phyloP scores from a whole-genome alignment of 2,329 filamentous ascomycete species.

The Emericellopsis cladophorae region DNA sequence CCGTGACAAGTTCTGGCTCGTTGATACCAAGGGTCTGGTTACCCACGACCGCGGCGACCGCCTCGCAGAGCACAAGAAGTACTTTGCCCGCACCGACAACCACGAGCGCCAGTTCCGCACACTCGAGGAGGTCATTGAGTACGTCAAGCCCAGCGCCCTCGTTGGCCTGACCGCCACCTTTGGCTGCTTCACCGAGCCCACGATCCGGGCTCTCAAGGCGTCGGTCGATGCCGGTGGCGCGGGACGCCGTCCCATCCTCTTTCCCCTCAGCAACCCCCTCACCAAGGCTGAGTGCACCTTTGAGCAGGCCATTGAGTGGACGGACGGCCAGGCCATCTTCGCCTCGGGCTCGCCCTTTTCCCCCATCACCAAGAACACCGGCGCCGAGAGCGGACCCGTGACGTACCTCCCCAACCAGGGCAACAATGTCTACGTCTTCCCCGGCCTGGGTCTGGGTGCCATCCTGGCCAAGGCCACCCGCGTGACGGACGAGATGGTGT shows the following conservation, averaged over 20 bases:
- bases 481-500: constrained; percentile 93
- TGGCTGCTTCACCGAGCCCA: constrained; percentile 82
- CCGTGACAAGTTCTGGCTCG: constrained; percentile 87
- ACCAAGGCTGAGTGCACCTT: constrained; percentile 97
- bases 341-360: constrained; percentile 91
- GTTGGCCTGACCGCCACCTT: constrained; percentile 91
- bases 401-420: constrained; percentile 74
- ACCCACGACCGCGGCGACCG: constrained; percentile 87
- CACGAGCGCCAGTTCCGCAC: constrained; percentile 59
- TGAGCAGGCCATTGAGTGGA: constrained; percentile 83
- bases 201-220: constrained; percentile 58
- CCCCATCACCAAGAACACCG: constrained; percentile 47
- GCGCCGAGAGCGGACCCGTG: constrained; percentile 31
- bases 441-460: constrained; percentile 83
- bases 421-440: constrained; percentile 89
- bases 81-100: constrained; percentile 54
- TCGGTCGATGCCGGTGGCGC: constrained; percentile 49
- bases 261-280: constrained; percentile 91
- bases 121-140: constrained; percentile 83
- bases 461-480: constrained; percentile 81
- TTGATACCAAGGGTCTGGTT: constrained; percentile 93
- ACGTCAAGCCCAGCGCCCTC: constrained; percentile 87
- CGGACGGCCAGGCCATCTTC: constrained; percentile 83
- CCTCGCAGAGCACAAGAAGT: constrained; percentile 79
- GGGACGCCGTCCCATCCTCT: constrained; percentile 78